These are phyloP conservation scores for Thinopyrum elongatum DNA, from an alignment of 176 grass and related monocot species.

Conservation along the genomic window DNA sequence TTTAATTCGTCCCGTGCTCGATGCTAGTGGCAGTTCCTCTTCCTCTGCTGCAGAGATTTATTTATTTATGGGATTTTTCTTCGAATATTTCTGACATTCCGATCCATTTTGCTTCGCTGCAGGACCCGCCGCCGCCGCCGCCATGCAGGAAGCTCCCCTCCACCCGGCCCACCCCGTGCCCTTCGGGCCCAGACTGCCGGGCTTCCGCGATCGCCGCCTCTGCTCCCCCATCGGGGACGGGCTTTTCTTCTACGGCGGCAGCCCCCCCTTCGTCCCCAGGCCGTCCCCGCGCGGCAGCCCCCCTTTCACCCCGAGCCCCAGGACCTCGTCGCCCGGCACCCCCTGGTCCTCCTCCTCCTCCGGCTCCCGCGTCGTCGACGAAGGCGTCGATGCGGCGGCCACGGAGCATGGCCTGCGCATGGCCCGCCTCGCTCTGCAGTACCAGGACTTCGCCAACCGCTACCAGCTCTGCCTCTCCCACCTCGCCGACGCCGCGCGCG, in stretches of 20 bases:
- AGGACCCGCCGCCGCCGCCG: neutral
- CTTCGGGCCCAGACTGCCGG: neutral
- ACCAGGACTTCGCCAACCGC: conserved; percentile 54
- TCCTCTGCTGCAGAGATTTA: too few species aligned
- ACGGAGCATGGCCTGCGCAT: conserved; percentile 53
- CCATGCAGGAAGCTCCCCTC: conserved; percentile 62
- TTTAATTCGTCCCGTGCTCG: neutral
- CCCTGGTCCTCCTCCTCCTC: conserved; percentile 47
- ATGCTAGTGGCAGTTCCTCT: too few species aligned
- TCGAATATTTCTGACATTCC: too few species aligned
- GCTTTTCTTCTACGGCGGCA: conserved; percentile 44
- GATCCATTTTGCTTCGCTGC: too few species aligned
- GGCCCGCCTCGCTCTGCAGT: conserved; percentile 67
- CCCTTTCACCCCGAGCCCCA: conserved; percentile 14
- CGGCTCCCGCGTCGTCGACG: conserved; percentile 32
- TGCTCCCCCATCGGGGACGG: conserved; percentile 32
- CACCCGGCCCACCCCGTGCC: conserved; percentile 31
- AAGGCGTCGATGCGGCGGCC: neutral
- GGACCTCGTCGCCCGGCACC: conserved; percentile 3
- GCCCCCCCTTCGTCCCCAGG: conserved; percentile 15
- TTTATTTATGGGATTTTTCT: too few species aligned
- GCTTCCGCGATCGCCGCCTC: conserved; percentile 28
- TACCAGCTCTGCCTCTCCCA: conserved; percentile 76
- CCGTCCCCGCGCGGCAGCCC: conserved; percentile 17
- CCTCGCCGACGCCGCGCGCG: conserved; percentile 60